These are phyloP conservation scores for Boletales sp. DNA, from an alignment of 768 basidiomycete species.

Conservation along the genomic window DNA sequence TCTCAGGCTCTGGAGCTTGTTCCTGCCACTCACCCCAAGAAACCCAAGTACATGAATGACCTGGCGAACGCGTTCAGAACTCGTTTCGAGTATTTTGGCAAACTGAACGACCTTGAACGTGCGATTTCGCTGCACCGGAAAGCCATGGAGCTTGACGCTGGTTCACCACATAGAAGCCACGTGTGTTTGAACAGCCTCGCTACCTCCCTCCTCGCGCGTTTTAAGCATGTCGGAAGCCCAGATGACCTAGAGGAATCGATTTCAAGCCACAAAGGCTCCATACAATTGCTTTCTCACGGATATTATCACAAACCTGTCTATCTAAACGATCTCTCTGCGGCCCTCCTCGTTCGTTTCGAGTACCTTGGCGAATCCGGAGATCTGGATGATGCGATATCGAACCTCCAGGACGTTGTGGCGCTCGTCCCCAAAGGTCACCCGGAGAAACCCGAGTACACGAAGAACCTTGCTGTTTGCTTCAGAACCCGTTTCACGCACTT, in stretches of 20 bases:
- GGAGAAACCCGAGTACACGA: background rate
- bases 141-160: background rate
- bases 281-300: background rate
- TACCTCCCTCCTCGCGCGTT: background rate
- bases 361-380: background rate
- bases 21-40: no score
- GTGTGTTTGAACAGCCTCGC: background rate
- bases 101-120: background rate
- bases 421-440: background rate
- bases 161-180: background rate
- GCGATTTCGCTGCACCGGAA: background rate
- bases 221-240: background rate
- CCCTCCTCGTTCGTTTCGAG: background rate
- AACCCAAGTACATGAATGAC: background rate
- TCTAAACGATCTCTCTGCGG: background rate
- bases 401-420: background rate
- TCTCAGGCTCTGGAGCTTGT: no score
- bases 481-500: background rate
- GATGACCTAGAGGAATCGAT: background rate
- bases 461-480: background rate
- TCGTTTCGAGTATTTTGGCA: background rate
- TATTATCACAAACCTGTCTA: background rate
- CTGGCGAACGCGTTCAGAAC: background rate
- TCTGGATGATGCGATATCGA: background rate
- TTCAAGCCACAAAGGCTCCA: background rate